Evolutionary conservation across 345 rosid species (phyloP), one percentile per base, ranked within the genome.

Genomic region (Zanthoxylum bungeanum): DNA sequence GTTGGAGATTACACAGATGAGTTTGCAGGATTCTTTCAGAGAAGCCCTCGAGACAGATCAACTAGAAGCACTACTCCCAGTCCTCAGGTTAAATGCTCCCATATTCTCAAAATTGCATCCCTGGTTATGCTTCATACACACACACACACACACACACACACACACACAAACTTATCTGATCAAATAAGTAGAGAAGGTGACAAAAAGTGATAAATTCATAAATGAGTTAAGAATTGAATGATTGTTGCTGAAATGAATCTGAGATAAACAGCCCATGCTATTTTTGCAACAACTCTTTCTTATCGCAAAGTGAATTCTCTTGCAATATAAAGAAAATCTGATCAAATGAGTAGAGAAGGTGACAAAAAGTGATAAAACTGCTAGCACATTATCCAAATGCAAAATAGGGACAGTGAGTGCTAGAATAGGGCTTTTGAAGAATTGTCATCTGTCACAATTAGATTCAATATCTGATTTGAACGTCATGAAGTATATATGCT

Each of bases 41-140:
- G 76, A 76, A 90, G 80, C 77, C 85, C 85, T 68, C 76, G 77
- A 79, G 71, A 70, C 68, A 71, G 78, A 51, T 42, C 59, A 28
- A 53, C 69, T 30, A 78, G 88, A 74, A 82, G 92, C 71, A 56
- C 78, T 37, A 85, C 89, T 70, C 89, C 94, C 24, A 91, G 89
- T 81, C 93, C 90, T 70, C 96, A 85, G 85, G 89, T 95, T 68
- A 80, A 58, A 57, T 75, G 34, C 37, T 61, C 67, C 8, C 24
- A 52, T 27, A 31, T 60, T 2, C 46, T 59, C 24, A 36, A 5
- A 55, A 27, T 60, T 64, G 33, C 64, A 55, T 53, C 1, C 24
- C 21, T 19, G 9, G 33, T 9, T 21, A 16, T 53, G 33, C 30
- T n/a, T n/a, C n/a, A n/a, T n/a, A n/a, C n/a, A n/a, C n/a, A n/a